Base-by-base conservation (phyloP, 331 rosid species). In the Rosa hybrid region DNA sequence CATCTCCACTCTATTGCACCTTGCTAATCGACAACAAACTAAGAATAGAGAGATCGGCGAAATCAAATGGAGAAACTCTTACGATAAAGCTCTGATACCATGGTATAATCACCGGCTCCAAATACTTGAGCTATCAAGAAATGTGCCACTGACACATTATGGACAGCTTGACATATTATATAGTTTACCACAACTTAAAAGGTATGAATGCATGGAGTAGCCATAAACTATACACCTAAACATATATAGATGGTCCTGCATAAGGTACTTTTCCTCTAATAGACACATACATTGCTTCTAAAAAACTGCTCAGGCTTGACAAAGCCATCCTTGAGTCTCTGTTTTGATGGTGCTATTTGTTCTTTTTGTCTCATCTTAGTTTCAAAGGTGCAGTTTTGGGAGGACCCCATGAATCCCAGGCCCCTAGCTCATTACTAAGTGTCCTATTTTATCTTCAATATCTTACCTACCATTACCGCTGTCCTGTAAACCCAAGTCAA, bases 331-430 rank as follows among this genome's bases (percentile, higher is more conserved):
- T 68, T 27, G 20, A 68, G 18, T 34, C 49, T 68, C 48, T 8
- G 49, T 68, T 68, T 68, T 68, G 48, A 5, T 17, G 21, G 72
- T 17, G 72, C 72, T 39, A 68, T 16, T 39, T 39, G 49, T 39
- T 68, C 27, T 5, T 18, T 68, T 68, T 68, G 72, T 68, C 72
- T 68, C 72, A 39, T 68, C 25, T 68, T 18, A 68, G 72, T 68
- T 39, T 39, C 41, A 68, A 1, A 38, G 11, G 70, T 64, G n/a
- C 5, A 34, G 71, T 65, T 16, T 45, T 16, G 9, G 71, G 21
- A 12, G 71, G 21, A 16, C 21, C 45, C 71, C 71, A 34, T 65
- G n/a, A 65, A 65, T 65, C 71, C 18, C 38, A 16, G 72, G 41
- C 46, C 27, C 21, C 27, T 68, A 41, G 27, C 50, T 42, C 72